Percentiles rank a stretch among this genome's conserved stretches.
phyloP scores from a whole-genome alignment of 345 rosid species.

The Sonneratia alba region DNA sequence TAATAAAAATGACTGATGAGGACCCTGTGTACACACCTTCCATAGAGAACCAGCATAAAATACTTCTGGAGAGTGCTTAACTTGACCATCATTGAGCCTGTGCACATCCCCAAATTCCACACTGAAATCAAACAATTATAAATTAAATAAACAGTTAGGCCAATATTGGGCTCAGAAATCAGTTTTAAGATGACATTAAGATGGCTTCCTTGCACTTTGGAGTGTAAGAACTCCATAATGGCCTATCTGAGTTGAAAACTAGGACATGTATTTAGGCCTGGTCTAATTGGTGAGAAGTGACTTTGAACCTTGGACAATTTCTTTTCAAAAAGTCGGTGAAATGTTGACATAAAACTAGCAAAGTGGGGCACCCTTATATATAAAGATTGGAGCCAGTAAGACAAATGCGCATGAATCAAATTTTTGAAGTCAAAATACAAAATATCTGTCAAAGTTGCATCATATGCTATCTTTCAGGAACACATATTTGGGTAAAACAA shows the following conservation, averaged over 20 bases:
- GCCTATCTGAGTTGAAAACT: background rate
- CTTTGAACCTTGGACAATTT: background rate
- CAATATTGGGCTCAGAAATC: background rate
- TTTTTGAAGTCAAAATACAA: slow-evolving; percentile 3
- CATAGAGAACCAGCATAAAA: slow-evolving; percentile 96
- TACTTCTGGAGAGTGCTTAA: slow-evolving; percentile 83
- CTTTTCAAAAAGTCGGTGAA: background rate
- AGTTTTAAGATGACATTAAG: background rate
- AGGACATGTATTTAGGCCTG: background rate
- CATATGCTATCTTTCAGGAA: background rate
- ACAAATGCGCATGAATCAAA: background rate
- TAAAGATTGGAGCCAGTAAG: background rate
- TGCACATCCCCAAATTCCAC: slow-evolving; percentile 86
- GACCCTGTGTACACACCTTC: slow-evolving; percentile 53
- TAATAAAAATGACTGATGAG: background rate
- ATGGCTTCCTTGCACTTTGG: background rate
- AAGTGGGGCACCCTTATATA: background rate
- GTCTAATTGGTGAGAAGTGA: background rate
- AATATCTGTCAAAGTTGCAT: background rate
- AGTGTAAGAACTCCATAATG: background rate
- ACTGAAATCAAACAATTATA: slow-evolving; percentile 21
- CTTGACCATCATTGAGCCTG: slow-evolving; percentile 91
- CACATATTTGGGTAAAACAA: background rate
- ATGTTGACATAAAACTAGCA: background rate
- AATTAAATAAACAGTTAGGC: background rate